A percentile compares a stretch with the other conserved stretches of the same genome.
Conservation (phyloP, 1,284 basidiomycete genomes). For the Microbotryum lychnidis-dioicae region DNA sequence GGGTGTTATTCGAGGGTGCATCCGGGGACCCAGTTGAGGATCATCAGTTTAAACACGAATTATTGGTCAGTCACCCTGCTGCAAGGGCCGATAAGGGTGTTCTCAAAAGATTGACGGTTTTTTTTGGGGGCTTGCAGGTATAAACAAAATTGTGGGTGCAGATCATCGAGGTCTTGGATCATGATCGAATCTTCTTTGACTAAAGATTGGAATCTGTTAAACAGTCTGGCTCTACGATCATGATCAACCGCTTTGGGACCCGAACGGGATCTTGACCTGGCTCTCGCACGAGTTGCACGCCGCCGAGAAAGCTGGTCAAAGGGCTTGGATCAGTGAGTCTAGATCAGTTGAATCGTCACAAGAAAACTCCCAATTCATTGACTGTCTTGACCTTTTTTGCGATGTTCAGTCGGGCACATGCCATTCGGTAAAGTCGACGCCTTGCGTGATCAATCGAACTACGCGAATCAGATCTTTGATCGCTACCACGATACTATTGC, state of each 20-base stretch:
- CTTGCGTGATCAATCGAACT: slow-evolving; percentile 36
- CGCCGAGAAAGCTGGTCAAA: slow-evolving; percentile 50
- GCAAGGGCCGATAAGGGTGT: neutral
- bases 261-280: slow-evolving; percentile 45
- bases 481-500: slow-evolving; percentile 54
- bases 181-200: neutral
- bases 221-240: slow-evolving; percentile 52
- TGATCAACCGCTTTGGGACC: slow-evolving; percentile 41
- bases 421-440: slow-evolving; percentile 46
- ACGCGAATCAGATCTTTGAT: slow-evolving; percentile 50
- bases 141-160: slow-evolving; percentile 25
- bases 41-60: slow-evolving; percentile 53
- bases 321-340: slow-evolving; percentile 48
- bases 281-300: slow-evolving; percentile 49
- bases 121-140: slow-evolving; percentile 22
- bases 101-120: neutral
- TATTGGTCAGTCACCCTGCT: slow-evolving; percentile 47
- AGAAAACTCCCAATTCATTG: neutral
- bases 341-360: neutral
- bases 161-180: neutral
- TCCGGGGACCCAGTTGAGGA: slow-evolving; percentile 25
- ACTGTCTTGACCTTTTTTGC: slow-evolving; percentile 2
- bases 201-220: neutral
- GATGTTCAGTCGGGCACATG: slow-evolving; percentile 32
- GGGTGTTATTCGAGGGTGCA: slow-evolving; percentile 32